A percentile compares a stretch with the other conserved stretches of the same genome.
Conservation (phyloP, 148 eudicot species). For the Gaultheria prostrata region DNA sequence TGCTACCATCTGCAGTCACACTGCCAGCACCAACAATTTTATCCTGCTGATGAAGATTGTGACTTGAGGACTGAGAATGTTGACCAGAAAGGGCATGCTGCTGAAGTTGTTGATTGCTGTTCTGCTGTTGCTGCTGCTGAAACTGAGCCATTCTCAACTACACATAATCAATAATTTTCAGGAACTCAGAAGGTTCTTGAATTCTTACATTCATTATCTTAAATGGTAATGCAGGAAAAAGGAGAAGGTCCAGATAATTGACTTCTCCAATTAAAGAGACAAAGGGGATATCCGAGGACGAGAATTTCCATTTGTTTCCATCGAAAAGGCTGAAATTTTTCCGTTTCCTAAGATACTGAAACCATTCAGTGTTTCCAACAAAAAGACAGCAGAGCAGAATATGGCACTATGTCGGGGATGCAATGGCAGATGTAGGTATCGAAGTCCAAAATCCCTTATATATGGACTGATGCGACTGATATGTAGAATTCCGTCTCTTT, state of each 20-base stretch:
- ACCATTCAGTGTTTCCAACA: not conserved
- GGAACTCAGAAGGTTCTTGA: not conserved
- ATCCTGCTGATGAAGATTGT: constrained; percentile 50
- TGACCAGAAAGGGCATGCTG: constrained; percentile 56
- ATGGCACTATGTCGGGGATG: not conserved
- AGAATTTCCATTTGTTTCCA: not conserved
- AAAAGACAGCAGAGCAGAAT: not conserved
- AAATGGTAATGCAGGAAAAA: not conserved
- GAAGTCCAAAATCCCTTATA: not conserved
- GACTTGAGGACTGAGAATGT: constrained; percentile 50
- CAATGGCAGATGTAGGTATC: not conserved
- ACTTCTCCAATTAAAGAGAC: constrained; percentile 2
- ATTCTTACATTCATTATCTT: not conserved
- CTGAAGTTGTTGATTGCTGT: constrained; percentile 43
- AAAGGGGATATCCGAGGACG: not conserved
- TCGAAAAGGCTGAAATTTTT: not conserved
- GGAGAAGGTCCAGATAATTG: not conserved
- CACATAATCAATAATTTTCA: constrained; percentile 12
- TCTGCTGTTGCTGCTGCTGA: constrained; percentile 38
- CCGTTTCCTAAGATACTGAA: not conserved
- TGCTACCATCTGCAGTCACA: constrained; percentile 52
- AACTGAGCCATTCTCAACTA: constrained; percentile 63
- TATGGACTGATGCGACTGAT: not conserved
- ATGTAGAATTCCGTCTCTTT: not conserved
- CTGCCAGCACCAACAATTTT: constrained; percentile 49